Conservation (phyloP, 805 yeast genomes). For the Ogataea corticis region DNA sequence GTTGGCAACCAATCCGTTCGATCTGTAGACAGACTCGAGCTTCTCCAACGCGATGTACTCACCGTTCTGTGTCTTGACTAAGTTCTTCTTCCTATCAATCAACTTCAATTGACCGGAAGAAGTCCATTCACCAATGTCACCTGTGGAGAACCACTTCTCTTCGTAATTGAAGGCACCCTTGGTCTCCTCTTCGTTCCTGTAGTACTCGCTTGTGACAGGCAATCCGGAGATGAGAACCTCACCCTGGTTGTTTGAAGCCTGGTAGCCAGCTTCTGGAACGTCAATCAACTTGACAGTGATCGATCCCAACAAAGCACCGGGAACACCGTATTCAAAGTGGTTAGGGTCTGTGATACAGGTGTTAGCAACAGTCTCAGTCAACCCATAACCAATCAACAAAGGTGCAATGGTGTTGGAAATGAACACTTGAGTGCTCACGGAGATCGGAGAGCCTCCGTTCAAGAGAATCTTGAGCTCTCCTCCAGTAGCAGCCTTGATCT, state of each 20-base stretch:
- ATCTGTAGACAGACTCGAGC: conserved; percentile 86
- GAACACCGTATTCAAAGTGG: conserved; percentile 69
- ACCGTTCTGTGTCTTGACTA: conserved; percentile 94
- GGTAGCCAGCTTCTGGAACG: conserved; percentile 88
- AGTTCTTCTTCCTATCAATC: conserved; percentile 93
- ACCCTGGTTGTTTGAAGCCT: conserved; percentile 89
- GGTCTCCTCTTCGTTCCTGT: conserved; percentile 81
- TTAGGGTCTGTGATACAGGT: conserved; percentile 66
- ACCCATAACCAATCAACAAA: conserved; percentile 91
- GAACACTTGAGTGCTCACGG: conserved; percentile 79
- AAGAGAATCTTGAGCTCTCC: conserved; percentile 72
- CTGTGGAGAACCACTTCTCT: conserved; percentile 94
- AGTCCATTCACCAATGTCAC: conserved; percentile 96
- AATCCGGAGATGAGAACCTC: conserved; percentile 82
- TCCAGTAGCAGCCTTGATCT: conserved; percentile 92
- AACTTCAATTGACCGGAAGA: conserved; percentile 73
- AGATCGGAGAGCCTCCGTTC: conserved; percentile 93
- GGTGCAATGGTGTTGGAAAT: conserved; percentile 76
- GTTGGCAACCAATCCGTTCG: conserved; percentile 73
- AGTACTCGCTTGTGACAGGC: conserved; percentile 75
- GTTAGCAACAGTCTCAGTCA: conserved; percentile 95
- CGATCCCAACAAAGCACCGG: conserved; percentile 82
- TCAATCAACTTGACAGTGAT: conserved; percentile 87
- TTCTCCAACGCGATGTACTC: conserved; percentile 97
- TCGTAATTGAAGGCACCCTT: conserved; percentile 65